Conservation (phyloP, 371 early-diverging fungal species). For the Entomophthora muscae region DNA sequence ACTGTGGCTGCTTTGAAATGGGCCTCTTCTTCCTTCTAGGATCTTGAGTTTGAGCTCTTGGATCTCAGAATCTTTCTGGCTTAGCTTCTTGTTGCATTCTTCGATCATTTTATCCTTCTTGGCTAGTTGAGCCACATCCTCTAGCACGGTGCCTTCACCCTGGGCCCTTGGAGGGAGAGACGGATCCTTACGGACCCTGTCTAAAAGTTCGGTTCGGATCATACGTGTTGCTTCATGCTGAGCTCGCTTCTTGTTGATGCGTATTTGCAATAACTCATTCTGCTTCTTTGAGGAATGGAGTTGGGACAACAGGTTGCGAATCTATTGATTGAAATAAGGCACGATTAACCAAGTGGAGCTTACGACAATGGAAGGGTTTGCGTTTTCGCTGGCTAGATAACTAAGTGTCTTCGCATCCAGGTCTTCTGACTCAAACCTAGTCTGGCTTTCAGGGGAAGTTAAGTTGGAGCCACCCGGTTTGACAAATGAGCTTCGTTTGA, state of each 20-base stretch:
- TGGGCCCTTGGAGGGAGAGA: not conserved
- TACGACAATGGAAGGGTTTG: not conserved
- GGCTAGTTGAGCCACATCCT: not conserved
- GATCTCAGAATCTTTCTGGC: not conserved
- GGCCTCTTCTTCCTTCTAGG: not conserved
- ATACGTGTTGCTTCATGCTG: not conserved
- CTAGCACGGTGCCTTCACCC: not conserved
- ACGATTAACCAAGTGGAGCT: not conserved
- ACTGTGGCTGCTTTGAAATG: not conserved
- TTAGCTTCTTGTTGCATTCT: not conserved
- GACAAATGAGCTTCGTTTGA: too few species aligned
- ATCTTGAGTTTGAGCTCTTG: not conserved
- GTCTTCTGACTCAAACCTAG: not conserved
- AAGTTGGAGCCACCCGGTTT: too few species aligned
- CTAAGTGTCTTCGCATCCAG: not conserved
- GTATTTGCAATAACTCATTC: not conserved
- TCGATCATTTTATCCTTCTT: not conserved
- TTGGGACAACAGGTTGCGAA: not conserved
- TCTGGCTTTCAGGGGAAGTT: not conserved
- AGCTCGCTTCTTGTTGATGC: conserved; percentile 3
- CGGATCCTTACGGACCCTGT: not conserved
- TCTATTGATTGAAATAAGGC: not conserved
- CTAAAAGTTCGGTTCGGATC: not conserved
- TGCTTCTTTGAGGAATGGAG: not conserved
- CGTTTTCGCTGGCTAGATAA: not conserved